Conservation (phyloP, 139 green algal genomes). For the Closterium sp. region DNA sequence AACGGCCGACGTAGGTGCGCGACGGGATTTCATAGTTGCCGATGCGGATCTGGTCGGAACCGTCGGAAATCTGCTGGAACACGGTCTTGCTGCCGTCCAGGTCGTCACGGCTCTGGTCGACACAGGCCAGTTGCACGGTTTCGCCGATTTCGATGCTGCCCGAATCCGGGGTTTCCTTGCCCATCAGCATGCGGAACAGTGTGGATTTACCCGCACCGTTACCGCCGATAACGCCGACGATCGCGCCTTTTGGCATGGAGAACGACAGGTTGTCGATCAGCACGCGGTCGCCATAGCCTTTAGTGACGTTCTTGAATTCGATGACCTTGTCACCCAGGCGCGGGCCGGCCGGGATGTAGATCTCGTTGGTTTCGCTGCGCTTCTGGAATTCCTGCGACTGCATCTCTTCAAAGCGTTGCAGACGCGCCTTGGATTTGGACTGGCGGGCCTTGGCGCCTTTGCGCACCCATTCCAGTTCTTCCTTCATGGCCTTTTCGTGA, state of each 20-base stretch:
- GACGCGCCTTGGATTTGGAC: no score
- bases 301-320: slow-evolving; percentile 21
- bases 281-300: slow-evolving; percentile 53
- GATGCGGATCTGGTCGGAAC: slow-evolving; percentile 29
- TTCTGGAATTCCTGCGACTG: no score
- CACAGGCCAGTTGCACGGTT: slow-evolving; percentile 75
- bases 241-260: slow-evolving; percentile 49
- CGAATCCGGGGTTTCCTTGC: slow-evolving; percentile 55
- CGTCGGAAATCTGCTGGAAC: slow-evolving; percentile 53
- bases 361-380: slow-evolving; percentile 68
- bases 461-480: no score
- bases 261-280: slow-evolving; percentile 54
- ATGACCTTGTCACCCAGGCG: slow-evolving; percentile 66
- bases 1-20: slow-evolving; percentile 75
- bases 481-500: no score
- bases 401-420: no score
- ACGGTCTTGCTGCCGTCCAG: slow-evolving; percentile 68
- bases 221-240: slow-evolving; percentile 79
- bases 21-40: background rate
- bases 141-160: slow-evolving; percentile 62
- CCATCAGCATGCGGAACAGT: slow-evolving; percentile 73
- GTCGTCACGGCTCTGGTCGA: slow-evolving; percentile 72
- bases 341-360: slow-evolving; percentile 70
- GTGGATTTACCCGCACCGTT: slow-evolving; percentile 67
- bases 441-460: no score